Base-by-base conservation (phyloP, 306 rosid species). In the Alnus rubra region DNA sequence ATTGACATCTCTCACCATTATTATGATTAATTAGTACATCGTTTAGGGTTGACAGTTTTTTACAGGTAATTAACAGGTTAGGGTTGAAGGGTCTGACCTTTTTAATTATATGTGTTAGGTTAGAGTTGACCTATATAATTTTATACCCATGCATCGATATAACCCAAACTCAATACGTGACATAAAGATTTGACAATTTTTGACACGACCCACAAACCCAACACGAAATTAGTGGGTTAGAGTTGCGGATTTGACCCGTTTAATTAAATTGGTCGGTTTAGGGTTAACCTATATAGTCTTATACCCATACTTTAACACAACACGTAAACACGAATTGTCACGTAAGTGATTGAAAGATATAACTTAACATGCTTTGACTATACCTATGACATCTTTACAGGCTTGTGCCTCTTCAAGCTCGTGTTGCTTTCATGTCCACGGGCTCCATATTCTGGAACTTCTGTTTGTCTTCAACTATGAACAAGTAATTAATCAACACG, bases 371-470 rank as follows among this genome's bases (percentile, higher is more conserved):
- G 78, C 79, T 76, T 63, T 42, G 80, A 58, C 56, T 48, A 75
- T 70, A 67, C 78, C 15, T 19, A 71, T 87, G 85, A 56, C 67
- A 59, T 69, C 48, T 80, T 39, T 80, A 51, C 83, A 95, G 98
- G 98, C 90, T 88, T 77, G 94, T 95, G 75, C 98, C 98, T 77
- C 98, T 95, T 83, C 98, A 90, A 80, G 92, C 93, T 54, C 90
- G 98, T 69, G 98, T 95, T 64, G 93, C 89, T 75, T 95, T 92
- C 89, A 95, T 92, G 98, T 95, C 94, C 16, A 74, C 81, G 88
- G 97, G 94, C 50, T 92, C 98, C 52, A 86, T 95, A 78, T 92
- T 92, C 84, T 95, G 98, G 98, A 95, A 92, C 84, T 92, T 92
- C 80, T 92, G 55, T 79, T 74, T 95, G 87, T 95, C 98, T 69